Base-by-base conservation (phyloP, 2,329 filamentous ascomycete genomes). In the Zymoseptoria passerinii region DNA sequence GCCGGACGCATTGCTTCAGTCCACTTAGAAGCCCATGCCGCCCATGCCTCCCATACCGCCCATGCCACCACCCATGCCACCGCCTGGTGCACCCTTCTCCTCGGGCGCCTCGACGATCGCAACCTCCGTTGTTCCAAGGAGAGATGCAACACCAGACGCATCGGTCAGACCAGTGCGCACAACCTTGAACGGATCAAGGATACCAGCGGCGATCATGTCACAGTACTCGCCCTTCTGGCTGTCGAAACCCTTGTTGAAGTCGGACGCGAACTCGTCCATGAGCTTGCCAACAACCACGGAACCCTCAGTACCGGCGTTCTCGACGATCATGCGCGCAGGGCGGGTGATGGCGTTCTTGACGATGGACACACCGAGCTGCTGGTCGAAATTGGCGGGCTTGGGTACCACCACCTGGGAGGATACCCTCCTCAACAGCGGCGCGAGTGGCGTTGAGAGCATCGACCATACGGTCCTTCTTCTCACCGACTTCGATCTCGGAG, bases 401-500 rank as follows among this genome's bases (percentile, higher is more conserved):
- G 72, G 94, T 99, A 75, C 94, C 94, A 84, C 94, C 94, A 81
- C 94, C 94, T 68, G 94, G 94, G 66, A 99, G 88, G 77, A 99
- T 99, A 78, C 94, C 94, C 80, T 97, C 92, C 84, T 99, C 94
- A 66, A 99, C 94, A 71, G 94, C 94, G 68, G 94, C 94, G 70
- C 94, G 92, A 66, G 94, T 99, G 68, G 94, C 94, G 78, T 99
- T 99, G 63, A 99, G 82, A 61, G 94, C 94, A 78, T 99, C 94
- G 63, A 99, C 94, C 71, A 97, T 96, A 75, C 94, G 90, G 77
- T 99, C 94, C 86, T 99, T 99, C 90, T 99, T 99, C 86, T 99
- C 94, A 68, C 92, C 88, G 58, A 99, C 94, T 83, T 99, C 94
- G 66, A 99, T 92, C 80, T 99, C 94, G 64, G 92, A 97, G 65